Base-by-base conservation (phyloP, 306 rosid genomes). In the Dalbergia cochinchinensis region DNA sequence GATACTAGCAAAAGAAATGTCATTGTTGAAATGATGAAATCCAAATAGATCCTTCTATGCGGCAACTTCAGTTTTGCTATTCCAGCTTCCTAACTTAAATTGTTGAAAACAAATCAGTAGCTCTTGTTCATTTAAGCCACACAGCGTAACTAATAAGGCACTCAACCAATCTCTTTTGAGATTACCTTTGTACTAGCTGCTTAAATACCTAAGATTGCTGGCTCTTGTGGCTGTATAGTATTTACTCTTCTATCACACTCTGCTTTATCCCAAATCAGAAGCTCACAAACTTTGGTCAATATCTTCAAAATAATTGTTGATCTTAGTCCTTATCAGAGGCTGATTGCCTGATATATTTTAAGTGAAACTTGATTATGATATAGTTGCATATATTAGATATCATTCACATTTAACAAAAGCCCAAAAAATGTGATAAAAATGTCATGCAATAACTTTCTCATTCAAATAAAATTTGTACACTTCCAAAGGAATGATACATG, bases 391-490 rank as follows among this genome's bases (percentile, higher is more conserved):
- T 71, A 35, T 8, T 31, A 54, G 57, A 45, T 7, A 22, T 22
- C 22, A 39, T 14, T 26, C 62, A 42, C 34, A 67, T 33, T 37
- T 51, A n/a, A 11, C 54, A 50, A 42, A 77, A 76, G 20, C 4
- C 8, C 31, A 19, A 16, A 41, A 16, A 4, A 18, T 20, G 18
- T 39, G 26, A 6, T 35, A 11, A 6, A 1, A 37, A 26, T 42
- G 19, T 64, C 35, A 4, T 14, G 11, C 39, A 37, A 33, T 18
- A 78, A 22, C 12, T 19, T 79, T 70, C 45, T 61, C 64, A 47
- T 79, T 61, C 44, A 60, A 53, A 3, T 22, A 12, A 82, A 55
- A 75, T 55, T 34, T 66, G 59, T 39, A 54, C 13, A 59, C n/a
- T 18, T 75, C 72, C 11, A 60, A 26, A 26, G n/a, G 39, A 26